Evolutionary conservation across 2,329 filamentous ascomycete species (phyloP), one percentile per base, ranked within the genome.

Genomic region (Metarhizium rileyi): DNA sequence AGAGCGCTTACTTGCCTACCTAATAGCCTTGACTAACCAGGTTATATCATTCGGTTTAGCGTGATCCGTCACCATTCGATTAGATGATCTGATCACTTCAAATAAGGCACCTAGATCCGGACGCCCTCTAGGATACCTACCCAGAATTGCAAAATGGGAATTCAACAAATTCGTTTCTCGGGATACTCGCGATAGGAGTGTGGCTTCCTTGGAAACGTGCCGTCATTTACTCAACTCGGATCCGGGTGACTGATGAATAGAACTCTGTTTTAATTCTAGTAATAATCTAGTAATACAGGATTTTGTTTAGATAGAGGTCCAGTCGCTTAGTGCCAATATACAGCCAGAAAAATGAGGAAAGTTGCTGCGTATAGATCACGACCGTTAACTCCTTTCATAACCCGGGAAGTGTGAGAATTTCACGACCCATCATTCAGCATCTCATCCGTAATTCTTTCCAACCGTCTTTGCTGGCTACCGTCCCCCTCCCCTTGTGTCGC

Each of bases 361-460:
- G 4, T 14, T 25, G 38, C 38, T 42, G 38, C 22, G 38, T 20
- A 9, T 4, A 23, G 20, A 18, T 38, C 10, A 42, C 38, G 38
- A 23, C 20, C 20, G 38, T 14, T 5, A 12, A 14, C 8, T 8
- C 25, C 22, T 12, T 25, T 41, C 7, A 25, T 12, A 20, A 25
- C 25, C 14, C 10, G 16, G 16, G 14, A 41, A 28, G 3, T 8
- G 5, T 22, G 35, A 25, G 23, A 6, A 4, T 30, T 33, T 25
- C 27, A 18, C 22, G 52, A n/a, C 23, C 46, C 52, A 5, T 56
- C 53, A 14, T 49, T 53, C 51, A 65, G 43, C 47, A 66, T 56
- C 54, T 63, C 62, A 48, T 64, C 54, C n/a, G 58, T 50, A 45
- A 64, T 59, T 20, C 56, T 55, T 7, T 52, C 53, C 18, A 55